Base-by-base conservation (phyloP, 768 basidiomycete genomes). In the Tulasnella sp. region DNA sequence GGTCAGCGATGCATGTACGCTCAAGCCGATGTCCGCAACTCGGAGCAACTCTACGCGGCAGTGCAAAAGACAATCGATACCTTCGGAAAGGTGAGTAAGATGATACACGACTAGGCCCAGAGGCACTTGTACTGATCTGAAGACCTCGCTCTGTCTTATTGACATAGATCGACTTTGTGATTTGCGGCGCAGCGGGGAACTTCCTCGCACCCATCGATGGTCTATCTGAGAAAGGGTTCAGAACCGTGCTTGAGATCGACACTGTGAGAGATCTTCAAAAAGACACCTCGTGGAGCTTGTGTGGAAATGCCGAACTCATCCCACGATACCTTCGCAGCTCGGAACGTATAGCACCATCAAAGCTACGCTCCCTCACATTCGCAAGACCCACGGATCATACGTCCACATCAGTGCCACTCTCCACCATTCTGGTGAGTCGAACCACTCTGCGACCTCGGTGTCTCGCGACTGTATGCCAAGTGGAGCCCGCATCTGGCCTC, bases 311-410 rank as follows among this genome's bases (percentile, higher is more conserved):
- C 51, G 34, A 48, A 52, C 30, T 56, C n/a, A n/a, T n/a, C n/a
- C n/a, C n/a, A n/a, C n/a, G n/a, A n/a, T n/a, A n/a, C 38, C 30
- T 19, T 12, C 46, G 31, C 67, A 91, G 86, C 75, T 96, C 27
- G 94, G 94, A 10, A 92, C 91, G 4, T 97, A 81, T 73, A 85
- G 96, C 72, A 97, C 93, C 3, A 78, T 96, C 71, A 97, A 97
- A 68, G 92, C 92, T 0, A 96, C 92, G 2, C 71, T 96, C 19
- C 74, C 77, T 1, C 76, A 90, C 65, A 64, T 97, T 27, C 80
- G 87, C 46, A 75, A 76, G 24, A 72, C 84, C 3, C 78, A 79
- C 61, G 94, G 93, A 34, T 74, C 89, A 2, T 96, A 92, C 70
- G 79, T 97, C 54, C 87, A 91, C 65, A 87, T 96, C 66, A 89